phyloP scores from a whole-genome alignment of 306 rosid genomes.

The Sechiopsis laciniata region DNA sequence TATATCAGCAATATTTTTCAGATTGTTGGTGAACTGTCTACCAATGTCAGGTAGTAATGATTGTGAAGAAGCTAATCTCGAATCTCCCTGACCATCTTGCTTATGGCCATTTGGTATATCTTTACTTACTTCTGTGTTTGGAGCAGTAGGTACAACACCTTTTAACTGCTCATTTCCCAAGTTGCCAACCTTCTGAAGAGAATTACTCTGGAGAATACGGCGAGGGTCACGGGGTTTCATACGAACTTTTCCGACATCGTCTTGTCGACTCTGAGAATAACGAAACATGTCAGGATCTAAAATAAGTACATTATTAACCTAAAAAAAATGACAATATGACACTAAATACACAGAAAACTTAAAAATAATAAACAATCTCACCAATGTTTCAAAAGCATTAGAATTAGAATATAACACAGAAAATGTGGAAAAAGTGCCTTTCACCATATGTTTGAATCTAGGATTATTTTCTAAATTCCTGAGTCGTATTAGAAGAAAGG shows the following conservation, averaged over 20 bases:
- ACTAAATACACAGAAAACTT: no score
- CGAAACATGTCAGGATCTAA: not conserved
- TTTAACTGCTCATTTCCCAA: conserved; percentile 19
- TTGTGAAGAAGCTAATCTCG: conserved; percentile 38
- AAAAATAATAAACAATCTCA: no score
- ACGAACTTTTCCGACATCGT: conserved; percentile 61
- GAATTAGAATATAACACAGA: not conserved
- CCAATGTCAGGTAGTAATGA: conserved; percentile 60
- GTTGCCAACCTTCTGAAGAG: conserved; percentile 54
- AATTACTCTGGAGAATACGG: conserved; percentile 63
- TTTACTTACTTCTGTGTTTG: conserved; percentile 38
- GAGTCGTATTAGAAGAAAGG: not conserved
- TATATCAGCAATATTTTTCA: conserved; percentile 81
- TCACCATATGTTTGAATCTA: not conserved
- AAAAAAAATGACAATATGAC: no score
- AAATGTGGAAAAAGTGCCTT: not conserved
- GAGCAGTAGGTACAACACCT: not conserved
- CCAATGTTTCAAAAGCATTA: no score
- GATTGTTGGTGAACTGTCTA: conserved; percentile 64
- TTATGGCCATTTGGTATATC: conserved; percentile 43
- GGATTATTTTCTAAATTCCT: not conserved
- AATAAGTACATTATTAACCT: conserved; percentile 15
- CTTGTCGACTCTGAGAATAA: conserved; percentile 38
- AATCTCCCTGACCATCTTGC: conserved; percentile 49
- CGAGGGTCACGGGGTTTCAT: conserved; percentile 99